A percentile compares a stretch with the other conserved stretches of the same genome.
phyloP scores from a whole-genome alignment of 805 yeast species.

The Schwanniomyces sp. region DNA sequence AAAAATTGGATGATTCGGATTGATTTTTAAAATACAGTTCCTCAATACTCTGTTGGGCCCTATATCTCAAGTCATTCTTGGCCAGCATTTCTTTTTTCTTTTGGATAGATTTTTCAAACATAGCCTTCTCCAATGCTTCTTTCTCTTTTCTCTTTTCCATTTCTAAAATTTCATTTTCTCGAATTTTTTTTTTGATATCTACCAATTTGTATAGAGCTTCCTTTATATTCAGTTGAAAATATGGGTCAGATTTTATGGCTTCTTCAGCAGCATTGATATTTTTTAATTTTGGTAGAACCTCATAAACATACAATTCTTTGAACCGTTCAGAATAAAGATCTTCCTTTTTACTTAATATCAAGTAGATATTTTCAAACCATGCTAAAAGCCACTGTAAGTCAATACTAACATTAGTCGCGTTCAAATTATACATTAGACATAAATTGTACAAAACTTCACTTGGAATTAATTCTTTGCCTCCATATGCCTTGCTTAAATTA shows the following conservation, averaged over 20 bases:
- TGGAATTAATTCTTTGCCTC: constrained; percentile 23
- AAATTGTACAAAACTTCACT: constrained; percentile 32
- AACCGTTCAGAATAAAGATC: constrained; percentile 19
- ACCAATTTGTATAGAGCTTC: constrained; percentile 9
- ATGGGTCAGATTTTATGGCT: constrained; percentile 23
- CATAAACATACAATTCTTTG: constrained; percentile 32
- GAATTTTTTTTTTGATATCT: constrained; percentile 5
- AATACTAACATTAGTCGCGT: constrained; percentile 12
- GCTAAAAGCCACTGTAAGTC: constrained; percentile 1
- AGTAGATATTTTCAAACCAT: constrained; percentile 13
- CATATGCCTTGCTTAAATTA: constrained; percentile 17
- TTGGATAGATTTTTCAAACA: constrained; percentile 19
- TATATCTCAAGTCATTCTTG: constrained; percentile 26
- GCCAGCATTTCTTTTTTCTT: constrained; percentile 13
- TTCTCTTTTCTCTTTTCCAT: constrained; percentile 10
- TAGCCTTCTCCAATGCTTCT: constrained; percentile 14
- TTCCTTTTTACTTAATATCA: constrained; percentile 5
- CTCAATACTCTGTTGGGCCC: constrained; percentile 28
- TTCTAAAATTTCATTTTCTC: constrained; percentile 7
- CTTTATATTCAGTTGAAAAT: constrained; percentile 5
- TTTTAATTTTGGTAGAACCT: constrained; percentile 32
- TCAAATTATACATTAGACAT: constrained; percentile 27
- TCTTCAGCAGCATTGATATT: constrained; percentile 24
- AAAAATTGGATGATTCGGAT: constrained; percentile 1
- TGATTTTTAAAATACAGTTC: constrained; percentile 10